Evolutionary conservation across 2,329 filamentous ascomycete species (phyloP).

Genomic region (Aschersonia sp.): DNA sequence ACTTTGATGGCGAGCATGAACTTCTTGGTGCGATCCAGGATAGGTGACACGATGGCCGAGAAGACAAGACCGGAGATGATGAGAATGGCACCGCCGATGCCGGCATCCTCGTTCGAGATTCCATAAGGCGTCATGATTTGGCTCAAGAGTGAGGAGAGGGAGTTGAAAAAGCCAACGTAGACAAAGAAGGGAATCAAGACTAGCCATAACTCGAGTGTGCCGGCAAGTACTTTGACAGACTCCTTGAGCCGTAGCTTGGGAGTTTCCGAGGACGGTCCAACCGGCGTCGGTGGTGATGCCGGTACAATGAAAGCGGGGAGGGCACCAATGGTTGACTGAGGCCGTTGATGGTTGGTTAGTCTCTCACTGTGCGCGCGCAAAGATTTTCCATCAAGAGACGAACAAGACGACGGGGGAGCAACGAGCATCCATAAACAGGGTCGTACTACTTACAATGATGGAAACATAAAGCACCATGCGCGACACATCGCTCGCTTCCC

Average conservation of each 20-base stretch:
- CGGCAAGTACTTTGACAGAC: constrained; percentile 36
- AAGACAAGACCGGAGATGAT: constrained; percentile 76
- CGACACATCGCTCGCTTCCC: constrained; percentile 49
- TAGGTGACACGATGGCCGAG: constrained; percentile 62
- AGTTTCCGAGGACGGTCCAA: constrained; percentile 50
- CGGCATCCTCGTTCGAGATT: constrained; percentile 70
- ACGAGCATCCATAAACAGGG: too few species aligned
- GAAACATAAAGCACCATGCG: constrained; percentile 74
- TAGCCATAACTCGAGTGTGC: constrained; percentile 63
- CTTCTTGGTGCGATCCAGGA: constrained; percentile 73
- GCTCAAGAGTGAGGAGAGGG: constrained; percentile 73
- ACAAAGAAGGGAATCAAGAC: constrained; percentile 67
- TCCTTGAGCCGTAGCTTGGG: constrained; percentile 36
- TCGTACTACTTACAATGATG: constrained; percentile 50
- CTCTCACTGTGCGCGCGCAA: neutral
- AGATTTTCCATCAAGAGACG: too few species aligned
- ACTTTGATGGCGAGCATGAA: constrained; percentile 62
- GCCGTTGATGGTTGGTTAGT: neutral
- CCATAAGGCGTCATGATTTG: constrained; percentile 81
- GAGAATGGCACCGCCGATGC: constrained; percentile 77
- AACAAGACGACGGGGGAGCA: too few species aligned
- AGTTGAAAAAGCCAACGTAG: constrained; percentile 92
- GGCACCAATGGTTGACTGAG: constrained; percentile 30
- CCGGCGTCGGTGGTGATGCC: constrained; percentile 60
- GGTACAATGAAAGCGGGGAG: constrained; percentile 76